phyloP scores from a whole-genome alignment of 2,329 filamentous ascomycete species.

The Pseudocercospora pini-densiflorae region DNA sequence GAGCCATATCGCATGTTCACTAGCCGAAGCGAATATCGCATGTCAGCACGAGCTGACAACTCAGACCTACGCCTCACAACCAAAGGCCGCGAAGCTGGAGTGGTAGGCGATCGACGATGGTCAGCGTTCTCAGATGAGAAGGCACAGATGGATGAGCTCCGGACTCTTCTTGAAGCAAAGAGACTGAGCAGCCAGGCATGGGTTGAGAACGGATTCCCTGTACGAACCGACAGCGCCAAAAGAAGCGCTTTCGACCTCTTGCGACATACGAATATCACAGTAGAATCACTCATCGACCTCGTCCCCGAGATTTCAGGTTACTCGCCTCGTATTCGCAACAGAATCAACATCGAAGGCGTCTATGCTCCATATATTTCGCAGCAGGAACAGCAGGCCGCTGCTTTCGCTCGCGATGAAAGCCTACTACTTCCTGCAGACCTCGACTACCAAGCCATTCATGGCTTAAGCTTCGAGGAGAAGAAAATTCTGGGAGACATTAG shows the following conservation, averaged over 20 bases:
- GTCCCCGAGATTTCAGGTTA: conserved; percentile 64
- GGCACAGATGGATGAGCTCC: conserved; percentile 66
- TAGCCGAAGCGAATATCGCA: conserved; percentile 90
- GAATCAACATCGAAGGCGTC: conserved; percentile 78
- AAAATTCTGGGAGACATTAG: conserved; percentile 69
- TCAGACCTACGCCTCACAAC: conserved; percentile 85
- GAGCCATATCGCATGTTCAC: conserved; percentile 99
- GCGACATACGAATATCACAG: conserved; percentile 64
- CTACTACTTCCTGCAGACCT: conserved; percentile 73
- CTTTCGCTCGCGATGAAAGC: conserved; percentile 76
- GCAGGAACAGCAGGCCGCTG: conserved; percentile 68
- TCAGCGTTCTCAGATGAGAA: conserved; percentile 66
- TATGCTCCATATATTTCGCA: conserved; percentile 86
- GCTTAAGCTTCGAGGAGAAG: conserved; percentile 80
- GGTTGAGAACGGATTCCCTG: conserved; percentile 70
- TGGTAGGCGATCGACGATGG: conserved; percentile 83
- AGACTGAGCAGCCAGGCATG: conserved; percentile 67
- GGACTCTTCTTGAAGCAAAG: conserved; percentile 61
- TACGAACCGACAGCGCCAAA: conserved; percentile 67
- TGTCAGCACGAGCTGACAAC: conserved; percentile 91
- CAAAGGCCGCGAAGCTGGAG: conserved; percentile 74
- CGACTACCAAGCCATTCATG: conserved; percentile 74
- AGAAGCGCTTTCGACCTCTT: conserved; percentile 82
- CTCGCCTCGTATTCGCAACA: conserved; percentile 62
- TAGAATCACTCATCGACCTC: conserved; percentile 60